Conservation (phyloP, 1,284 basidiomycete genomes). For the Papiliotrema fonsecae region DNA sequence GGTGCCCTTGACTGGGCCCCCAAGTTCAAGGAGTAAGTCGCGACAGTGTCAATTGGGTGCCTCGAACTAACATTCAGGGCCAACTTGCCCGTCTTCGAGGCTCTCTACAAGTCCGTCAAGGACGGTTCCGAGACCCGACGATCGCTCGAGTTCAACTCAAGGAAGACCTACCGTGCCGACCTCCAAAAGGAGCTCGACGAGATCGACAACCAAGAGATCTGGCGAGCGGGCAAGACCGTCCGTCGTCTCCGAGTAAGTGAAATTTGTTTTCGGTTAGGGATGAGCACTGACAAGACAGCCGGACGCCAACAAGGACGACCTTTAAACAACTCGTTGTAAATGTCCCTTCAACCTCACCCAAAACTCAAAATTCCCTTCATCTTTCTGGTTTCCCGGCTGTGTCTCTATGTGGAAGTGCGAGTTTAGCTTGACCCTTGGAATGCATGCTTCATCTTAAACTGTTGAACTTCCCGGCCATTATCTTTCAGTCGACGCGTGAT, state of each 20-base stretch:
- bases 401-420: not conserved
- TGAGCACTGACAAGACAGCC: conserved; percentile 14
- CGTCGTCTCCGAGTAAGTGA: conserved; percentile 43
- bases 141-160: conserved; percentile 92
- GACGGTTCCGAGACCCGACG: conserved; percentile 96
- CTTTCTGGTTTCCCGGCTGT: not conserved
- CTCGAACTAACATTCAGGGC: conserved; percentile 53
- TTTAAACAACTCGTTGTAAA: conserved; percentile 20
- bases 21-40: conserved; percentile 65
- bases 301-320: conserved; percentile 43
- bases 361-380: not conserved
- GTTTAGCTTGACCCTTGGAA: not conserved
- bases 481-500: too few relatives aligned
- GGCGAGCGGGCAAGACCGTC: conserved; percentile 75
- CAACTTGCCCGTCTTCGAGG: conserved; percentile 88
- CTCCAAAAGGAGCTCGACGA: conserved; percentile 90
- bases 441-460: not conserved
- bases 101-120: conserved; percentile 86
- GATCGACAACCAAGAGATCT: conserved; percentile 87
- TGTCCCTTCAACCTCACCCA: not conserved
- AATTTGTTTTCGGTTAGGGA: not conserved
- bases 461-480: too few relatives aligned
- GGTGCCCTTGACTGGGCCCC: conserved; percentile 99
- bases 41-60: not conserved
- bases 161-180: conserved; percentile 88